A percentile compares a stretch with the other conserved stretches of the same genome.
Conservation (phyloP, 2,329 filamentous ascomycete genomes). For the Hymenoscyphus scutula region DNA sequence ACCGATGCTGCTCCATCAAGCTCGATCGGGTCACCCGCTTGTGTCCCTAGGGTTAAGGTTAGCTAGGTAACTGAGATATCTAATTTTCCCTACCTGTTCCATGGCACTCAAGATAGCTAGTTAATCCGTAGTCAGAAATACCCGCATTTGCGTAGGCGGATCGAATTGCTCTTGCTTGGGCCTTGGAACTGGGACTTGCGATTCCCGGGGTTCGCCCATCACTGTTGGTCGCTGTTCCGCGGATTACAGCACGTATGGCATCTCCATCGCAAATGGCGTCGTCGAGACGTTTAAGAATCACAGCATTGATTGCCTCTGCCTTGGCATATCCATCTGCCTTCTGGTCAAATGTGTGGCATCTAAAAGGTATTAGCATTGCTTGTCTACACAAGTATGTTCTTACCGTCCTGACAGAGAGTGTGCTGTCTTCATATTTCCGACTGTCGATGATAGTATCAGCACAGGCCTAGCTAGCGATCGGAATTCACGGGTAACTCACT, state of each 20-base stretch:
- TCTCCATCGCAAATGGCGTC: conserved; percentile 44
- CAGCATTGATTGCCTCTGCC: conserved; percentile 43
- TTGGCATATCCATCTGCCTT: conserved; percentile 42
- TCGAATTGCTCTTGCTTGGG: conserved; percentile 37
- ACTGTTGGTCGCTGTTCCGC: conserved; percentile 42
- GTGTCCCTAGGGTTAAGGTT: conserved; percentile 14
- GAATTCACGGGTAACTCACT: conserved; percentile 8
- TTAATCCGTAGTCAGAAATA: conserved; percentile 4
- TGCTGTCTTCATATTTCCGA: conserved; percentile 13
- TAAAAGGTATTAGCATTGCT: neutral
- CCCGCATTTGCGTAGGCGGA: conserved; percentile 8
- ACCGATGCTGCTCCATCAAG: conserved; percentile 15
- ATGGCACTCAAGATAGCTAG: conserved; percentile 22
- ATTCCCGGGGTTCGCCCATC: conserved; percentile 45
- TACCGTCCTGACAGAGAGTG: conserved; percentile 18
- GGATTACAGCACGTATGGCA: conserved; percentile 43
- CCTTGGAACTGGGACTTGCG: conserved; percentile 44
- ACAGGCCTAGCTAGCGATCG: neutral
- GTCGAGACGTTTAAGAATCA: conserved; percentile 40
- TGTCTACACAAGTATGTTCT: conserved; percentile 3
- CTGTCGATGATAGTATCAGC: neutral
- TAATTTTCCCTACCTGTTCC: conserved; percentile 15
- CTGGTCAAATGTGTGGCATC: conserved; percentile 24
- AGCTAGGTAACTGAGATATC: too few species aligned
- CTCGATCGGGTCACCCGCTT: conserved; percentile 22